Conservation (phyloP, 78 protist species). For the Dictyostelium citrinum region DNA sequence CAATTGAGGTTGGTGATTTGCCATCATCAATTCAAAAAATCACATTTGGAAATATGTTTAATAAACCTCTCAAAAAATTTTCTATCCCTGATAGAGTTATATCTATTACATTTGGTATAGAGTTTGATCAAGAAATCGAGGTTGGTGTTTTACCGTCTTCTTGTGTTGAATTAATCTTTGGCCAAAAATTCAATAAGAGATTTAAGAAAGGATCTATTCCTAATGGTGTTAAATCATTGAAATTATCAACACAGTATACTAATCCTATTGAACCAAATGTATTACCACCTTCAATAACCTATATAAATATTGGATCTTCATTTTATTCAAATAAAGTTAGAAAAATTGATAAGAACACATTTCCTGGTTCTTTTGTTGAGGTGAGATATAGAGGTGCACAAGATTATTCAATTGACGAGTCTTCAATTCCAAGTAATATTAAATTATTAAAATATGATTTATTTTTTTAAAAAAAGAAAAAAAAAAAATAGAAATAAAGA, state of each 20-base stretch:
- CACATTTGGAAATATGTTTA: not conserved
- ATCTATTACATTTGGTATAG: not conserved
- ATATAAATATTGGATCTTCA: not conserved
- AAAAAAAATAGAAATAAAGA: not conserved
- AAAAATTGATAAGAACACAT: not conserved
- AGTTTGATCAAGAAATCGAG: not conserved
- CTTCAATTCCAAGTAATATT: not conserved
- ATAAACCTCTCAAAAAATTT: not conserved
- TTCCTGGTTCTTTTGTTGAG: not conserved
- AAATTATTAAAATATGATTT: not conserved
- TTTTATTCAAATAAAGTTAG: not conserved
- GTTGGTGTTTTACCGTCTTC: not conserved
- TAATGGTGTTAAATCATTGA: not conserved
- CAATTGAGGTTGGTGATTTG: not conserved
- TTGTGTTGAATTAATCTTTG: not conserved
- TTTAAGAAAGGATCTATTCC: not conserved
- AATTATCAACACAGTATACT: not conserved
- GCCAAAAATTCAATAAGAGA: not conserved
- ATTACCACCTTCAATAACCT: not conserved
- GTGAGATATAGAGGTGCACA: not conserved
- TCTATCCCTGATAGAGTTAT: not conserved
- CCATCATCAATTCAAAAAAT: not conserved
- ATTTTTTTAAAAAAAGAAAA: not conserved
- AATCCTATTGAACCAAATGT: not conserved
- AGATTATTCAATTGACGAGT: not conserved